phyloP scores from a whole-genome alignment of 495 filamentous ascomycete genomes.

The Lophiostoma macrostomum region DNA sequence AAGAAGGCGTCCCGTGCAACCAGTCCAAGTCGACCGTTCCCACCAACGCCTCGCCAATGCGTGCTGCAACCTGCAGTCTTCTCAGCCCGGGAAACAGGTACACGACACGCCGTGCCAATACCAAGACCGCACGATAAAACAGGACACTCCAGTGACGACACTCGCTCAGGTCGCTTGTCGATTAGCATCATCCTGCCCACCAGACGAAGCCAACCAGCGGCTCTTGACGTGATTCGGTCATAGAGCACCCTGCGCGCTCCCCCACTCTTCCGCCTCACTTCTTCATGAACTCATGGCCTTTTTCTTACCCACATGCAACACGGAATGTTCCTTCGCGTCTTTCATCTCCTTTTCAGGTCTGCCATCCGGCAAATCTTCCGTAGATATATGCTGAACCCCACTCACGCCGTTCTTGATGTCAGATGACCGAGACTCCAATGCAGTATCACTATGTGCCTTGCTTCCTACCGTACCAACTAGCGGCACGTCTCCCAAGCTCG shows the following conservation, averaged over 20 bases:
- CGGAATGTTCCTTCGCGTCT: conserved; percentile 18
- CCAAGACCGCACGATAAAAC: neutral
- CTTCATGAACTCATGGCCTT: conserved; percentile 7
- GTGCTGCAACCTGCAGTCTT: conserved; percentile 10
- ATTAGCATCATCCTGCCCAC: no score
- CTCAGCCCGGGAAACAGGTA: conserved; percentile 2
- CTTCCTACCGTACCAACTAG: conserved; percentile 1
- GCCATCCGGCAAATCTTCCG: conserved; percentile 31
- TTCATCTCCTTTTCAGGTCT: conserved; percentile 30
- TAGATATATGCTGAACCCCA: conserved; percentile 28
- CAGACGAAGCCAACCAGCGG: no score
- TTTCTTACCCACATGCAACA: conserved; percentile 20
- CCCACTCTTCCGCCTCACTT: neutral
- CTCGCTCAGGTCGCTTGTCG: no score
- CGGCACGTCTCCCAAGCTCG: neutral
- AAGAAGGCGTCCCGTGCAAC: neutral
- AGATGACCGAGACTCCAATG: conserved; percentile 2
- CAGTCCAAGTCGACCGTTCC: conserved; percentile 5
- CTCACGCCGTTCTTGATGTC: conserved; percentile 5
- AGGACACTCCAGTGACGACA: no score
- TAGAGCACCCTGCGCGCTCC: no score
- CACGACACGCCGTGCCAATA: no score
- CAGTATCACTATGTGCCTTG: neutral
- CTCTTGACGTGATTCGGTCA: no score
- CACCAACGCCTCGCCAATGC: conserved; percentile 10